Conservation (phyloP, 2,329 filamentous ascomycete species). For the Hymenoscyphus repandus region DNA sequence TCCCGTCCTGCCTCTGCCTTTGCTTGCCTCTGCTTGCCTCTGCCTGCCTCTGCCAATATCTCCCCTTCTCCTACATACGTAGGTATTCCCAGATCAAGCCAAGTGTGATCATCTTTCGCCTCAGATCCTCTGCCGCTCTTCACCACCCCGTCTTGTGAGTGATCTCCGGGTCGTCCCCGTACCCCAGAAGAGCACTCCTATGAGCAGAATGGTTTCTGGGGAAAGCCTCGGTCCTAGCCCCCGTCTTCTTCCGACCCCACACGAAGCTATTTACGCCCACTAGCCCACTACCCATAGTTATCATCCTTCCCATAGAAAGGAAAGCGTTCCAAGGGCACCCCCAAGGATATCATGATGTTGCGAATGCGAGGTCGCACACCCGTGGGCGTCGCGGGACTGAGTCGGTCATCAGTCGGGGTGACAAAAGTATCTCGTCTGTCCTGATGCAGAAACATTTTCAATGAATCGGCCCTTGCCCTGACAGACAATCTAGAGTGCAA, state of each 20-base stretch:
- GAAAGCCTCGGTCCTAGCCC: background rate
- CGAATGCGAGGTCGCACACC: too few species aligned
- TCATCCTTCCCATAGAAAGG: too few species aligned
- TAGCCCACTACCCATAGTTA: too few species aligned
- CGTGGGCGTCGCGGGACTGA: too few species aligned
- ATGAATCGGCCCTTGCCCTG: constrained; percentile 2
- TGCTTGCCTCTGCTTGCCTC: too few species aligned
- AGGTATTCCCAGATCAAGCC: too few species aligned
- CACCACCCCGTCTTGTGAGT: too few species aligned
- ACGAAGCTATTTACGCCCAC: background rate
- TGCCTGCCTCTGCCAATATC: too few species aligned
- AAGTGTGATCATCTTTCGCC: too few species aligned
- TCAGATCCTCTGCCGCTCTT: background rate
- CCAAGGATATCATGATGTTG: too few species aligned
- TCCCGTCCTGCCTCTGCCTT: background rate
- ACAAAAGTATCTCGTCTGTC: constrained; percentile 7
- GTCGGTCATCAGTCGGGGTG: constrained; percentile 2
- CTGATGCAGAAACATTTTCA: constrained; percentile 3
- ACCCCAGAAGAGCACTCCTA: background rate
- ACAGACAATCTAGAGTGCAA: background rate
- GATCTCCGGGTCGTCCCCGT: background rate
- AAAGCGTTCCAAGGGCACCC: too few species aligned
- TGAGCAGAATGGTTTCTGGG: background rate
- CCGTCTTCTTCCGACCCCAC: constrained; percentile 19
- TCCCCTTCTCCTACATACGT: too few species aligned